Evolutionary conservation across 1,284 basidiomycete genomes (phyloP).

Genomic region (Xerocomus alliaceus): DNA sequence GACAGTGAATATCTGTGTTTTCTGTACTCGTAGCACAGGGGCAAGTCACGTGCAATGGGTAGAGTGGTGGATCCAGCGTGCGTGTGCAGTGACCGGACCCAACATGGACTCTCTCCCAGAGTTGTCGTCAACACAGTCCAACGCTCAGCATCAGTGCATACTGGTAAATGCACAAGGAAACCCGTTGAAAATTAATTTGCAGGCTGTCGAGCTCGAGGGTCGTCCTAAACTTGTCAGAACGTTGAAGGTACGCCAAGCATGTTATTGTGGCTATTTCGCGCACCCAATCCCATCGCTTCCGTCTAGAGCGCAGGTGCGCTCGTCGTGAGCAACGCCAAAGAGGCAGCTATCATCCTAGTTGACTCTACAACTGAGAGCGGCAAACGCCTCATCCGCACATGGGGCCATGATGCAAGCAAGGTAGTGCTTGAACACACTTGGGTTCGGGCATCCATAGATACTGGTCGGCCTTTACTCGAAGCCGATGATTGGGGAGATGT

Average conservation of each 20-base stretch:
- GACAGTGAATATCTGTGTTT: conserved; percentile 16
- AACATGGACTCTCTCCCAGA: conserved; percentile 32
- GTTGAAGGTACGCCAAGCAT: conserved; percentile 51
- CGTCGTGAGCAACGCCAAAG: conserved; percentile 53
- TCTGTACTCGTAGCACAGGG: neutral
- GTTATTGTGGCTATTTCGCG: neutral
- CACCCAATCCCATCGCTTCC: conserved; percentile 1
- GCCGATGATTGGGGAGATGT: conserved; percentile 64
- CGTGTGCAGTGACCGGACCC: neutral
- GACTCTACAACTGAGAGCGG: conserved; percentile 59
- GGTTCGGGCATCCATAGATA: conserved; percentile 50
- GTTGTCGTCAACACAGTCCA: conserved; percentile 22
- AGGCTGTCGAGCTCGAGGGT: conserved; percentile 55
- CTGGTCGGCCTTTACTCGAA: conserved; percentile 50
- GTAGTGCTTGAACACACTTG: conserved; percentile 54
- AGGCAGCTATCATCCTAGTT: conserved; percentile 63
- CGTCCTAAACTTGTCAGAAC: conserved; percentile 59
- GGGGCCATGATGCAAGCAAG: conserved; percentile 57
- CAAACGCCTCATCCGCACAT: conserved; percentile 59
- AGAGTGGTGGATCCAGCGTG: neutral
- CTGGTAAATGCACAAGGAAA: conserved; percentile 35
- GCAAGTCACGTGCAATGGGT: conserved; percentile 23
- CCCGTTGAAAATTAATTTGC: conserved; percentile 53
- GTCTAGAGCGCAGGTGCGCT: conserved; percentile 58
- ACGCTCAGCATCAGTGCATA: conserved; percentile 23